Evolutionary conservation across 2,329 filamentous ascomycete genomes (phyloP), one percentile per base, ranked within the genome.

Genomic region (Exophiala dermatitidis): DNA sequence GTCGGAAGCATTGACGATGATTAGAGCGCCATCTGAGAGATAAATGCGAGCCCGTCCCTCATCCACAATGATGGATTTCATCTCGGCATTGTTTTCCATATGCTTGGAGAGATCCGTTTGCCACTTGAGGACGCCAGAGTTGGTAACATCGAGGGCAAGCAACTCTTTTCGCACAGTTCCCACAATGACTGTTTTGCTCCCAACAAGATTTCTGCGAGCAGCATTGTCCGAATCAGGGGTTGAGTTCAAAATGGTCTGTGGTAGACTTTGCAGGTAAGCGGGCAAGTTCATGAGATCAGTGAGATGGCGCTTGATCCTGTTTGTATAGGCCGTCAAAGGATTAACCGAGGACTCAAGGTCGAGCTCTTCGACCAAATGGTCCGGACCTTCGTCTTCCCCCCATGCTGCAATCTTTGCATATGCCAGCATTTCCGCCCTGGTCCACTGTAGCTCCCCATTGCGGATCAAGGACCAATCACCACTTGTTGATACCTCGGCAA

Each of bases 291-390:
- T 76, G 37, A 96, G 75, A 60, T 96, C 93, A 43, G 81, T 76
- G 9, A 89, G 64, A 66, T 98, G 93, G 43, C 93, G 86, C 59
- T 80, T 85, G 9, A 95, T 77, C 9, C 93, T 85, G 70, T 96
- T 90, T 30, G 91, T 72, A 65, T 95, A 98, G n/a, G 93, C 93
- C 7, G 80, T 76, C 4, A 88, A 65, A 2, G 88, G 77, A 66
- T 86, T 95, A 64, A 85, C 86, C 66, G 95, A 86, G 3, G 88
- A 86, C 71, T 98, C 91, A 28, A 87, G 81, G 61, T 95, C 86
- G 5, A 97, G 76, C 31, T 89, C 87, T 67, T 87, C 84, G 4
- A 84, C 89, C 46, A 96, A 74, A 48, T 83, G 79, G 66, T 90
- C 86, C 10, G 80, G 79, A 60, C 85, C 82, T 8, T 85, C 83